A percentile compares a stretch with the other conserved stretches of the same genome.
phyloP scores from a whole-genome alignment of 306 rosid species.

The Lotus japonicus region DNA sequence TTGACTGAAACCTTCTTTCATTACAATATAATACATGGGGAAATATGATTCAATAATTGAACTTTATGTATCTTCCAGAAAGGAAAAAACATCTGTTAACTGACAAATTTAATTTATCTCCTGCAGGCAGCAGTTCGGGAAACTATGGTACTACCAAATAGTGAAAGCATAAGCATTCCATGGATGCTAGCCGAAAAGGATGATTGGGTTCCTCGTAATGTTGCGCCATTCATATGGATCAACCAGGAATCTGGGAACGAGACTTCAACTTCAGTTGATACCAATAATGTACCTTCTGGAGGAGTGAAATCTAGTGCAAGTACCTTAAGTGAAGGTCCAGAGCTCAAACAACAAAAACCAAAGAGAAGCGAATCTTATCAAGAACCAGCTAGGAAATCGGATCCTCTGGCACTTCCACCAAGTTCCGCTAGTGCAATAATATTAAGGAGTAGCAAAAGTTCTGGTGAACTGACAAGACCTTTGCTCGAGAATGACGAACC shows the following conservation, averaged over 20 bases:
- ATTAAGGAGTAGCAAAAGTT: conserved; percentile 28
- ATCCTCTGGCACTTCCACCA: conserved; percentile 19
- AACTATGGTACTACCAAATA: conserved; percentile 75
- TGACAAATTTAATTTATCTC: conserved; percentile 28
- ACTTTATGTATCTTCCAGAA: background rate
- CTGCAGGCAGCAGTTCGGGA: conserved; percentile 70
- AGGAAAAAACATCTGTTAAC: background rate
- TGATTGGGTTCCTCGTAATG: conserved; percentile 71
- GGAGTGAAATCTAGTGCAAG: conserved; percentile 32
- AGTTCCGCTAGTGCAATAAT: conserved; percentile 13
- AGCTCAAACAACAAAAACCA: conserved; percentile 17
- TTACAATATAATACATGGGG: background rate
- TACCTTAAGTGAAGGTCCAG: conserved; percentile 29
- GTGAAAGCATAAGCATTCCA: conserved; percentile 59
- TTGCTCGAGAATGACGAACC: conserved; percentile 36
- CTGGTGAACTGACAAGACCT: conserved; percentile 41
- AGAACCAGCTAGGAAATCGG: conserved; percentile 37
- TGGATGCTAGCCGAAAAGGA: conserved; percentile 89
- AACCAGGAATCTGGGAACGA: conserved; percentile 53
- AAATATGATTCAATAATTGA: background rate
- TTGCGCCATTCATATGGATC: conserved; percentile 80
- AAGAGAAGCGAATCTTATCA: conserved; percentile 21
- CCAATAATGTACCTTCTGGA: conserved; percentile 19
- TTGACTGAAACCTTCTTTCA: background rate
- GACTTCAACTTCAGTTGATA: conserved; percentile 29